Percentiles rank a stretch among this genome's conserved stretches.
Evolutionary conservation across 129 eudicot species (phyloP).

Genomic region (Pittosporum tobira): DNA sequence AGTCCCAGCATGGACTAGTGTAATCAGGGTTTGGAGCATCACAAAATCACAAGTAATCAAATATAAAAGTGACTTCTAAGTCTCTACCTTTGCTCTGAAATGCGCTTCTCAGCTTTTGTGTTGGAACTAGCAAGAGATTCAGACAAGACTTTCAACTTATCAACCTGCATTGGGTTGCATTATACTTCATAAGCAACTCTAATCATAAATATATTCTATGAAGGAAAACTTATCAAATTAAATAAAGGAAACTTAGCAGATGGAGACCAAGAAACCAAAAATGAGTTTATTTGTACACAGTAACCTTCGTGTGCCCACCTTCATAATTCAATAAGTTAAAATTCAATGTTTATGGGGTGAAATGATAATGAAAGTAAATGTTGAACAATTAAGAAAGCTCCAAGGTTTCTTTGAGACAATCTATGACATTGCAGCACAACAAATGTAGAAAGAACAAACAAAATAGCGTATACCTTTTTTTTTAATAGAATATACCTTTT

Average conservation of each 20-base stretch:
- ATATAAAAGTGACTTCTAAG: neutral
- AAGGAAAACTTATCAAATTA: no score
- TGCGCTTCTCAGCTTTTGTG: constrained; percentile 78
- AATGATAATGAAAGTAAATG: neutral
- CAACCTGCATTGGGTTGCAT: constrained; percentile 43
- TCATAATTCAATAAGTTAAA: no score
- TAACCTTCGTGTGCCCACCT: neutral
- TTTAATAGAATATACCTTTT: constrained; percentile 76
- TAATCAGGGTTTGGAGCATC: neutral
- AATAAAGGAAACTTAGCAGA: neutral
- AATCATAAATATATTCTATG: constrained; percentile 6
- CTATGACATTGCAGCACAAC: no score
- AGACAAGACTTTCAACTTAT: constrained; percentile 77
- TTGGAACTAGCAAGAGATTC: constrained; percentile 87
- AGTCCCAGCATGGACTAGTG: neutral
- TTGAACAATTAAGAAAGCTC: no score
- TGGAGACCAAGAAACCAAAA: neutral
- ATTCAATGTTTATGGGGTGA: neutral
- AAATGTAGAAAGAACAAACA: neutral
- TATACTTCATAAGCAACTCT: constrained; percentile 7
- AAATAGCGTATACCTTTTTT: no score
- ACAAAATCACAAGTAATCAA: neutral
- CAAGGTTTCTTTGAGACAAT: no score
- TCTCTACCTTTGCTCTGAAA: constrained; percentile 69
- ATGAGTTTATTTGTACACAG: neutral